A percentile compares a stretch with the other conserved stretches of the same genome.
phyloP scores from a whole-genome alignment of 495 filamentous ascomycete species.

The Penicillium argentinense region DNA sequence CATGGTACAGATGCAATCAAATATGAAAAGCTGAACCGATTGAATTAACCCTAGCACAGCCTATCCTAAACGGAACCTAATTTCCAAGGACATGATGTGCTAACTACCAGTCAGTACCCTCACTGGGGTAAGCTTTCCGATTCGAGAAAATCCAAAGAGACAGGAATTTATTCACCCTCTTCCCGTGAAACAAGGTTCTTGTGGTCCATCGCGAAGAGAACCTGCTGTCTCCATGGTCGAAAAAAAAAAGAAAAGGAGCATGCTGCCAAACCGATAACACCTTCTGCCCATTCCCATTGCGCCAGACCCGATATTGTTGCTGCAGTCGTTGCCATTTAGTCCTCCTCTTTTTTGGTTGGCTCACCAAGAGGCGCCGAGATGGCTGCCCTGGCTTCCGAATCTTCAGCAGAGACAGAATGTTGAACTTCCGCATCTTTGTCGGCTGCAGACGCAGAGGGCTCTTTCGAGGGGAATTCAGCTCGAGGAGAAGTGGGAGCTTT shows the following conservation, averaged over 20 bases:
- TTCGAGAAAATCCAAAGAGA: conserved; percentile 4
- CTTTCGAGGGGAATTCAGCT: conserved; percentile 24
- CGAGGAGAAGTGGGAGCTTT: conserved; percentile 18
- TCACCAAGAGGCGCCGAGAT: conserved; percentile 25
- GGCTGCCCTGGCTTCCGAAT: conserved; percentile 24
- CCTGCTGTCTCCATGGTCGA: conserved; percentile 21
- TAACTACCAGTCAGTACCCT: too few relatives aligned
- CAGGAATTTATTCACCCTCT: conserved; percentile 2
- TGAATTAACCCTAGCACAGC: too few relatives aligned
- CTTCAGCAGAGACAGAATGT: conserved; percentile 16
- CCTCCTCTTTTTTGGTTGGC: conserved; percentile 30
- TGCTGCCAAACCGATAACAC: conserved; percentile 40
- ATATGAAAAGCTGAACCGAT: too few relatives aligned
- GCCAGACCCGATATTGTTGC: conserved; percentile 31
- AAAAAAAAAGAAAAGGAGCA: conserved; percentile 26
- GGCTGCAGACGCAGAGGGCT: conserved; percentile 11
- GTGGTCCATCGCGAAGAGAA: conserved; percentile 11
- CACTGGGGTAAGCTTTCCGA: neutral
- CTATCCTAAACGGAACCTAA: too few relatives aligned
- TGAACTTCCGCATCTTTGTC: conserved; percentile 20
- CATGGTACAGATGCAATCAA: too few relatives aligned
- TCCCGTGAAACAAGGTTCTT: conserved; percentile 4
- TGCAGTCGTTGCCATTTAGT: conserved; percentile 21
- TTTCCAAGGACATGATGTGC: too few relatives aligned
- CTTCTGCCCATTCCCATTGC: conserved; percentile 43